Base-by-base conservation (phyloP, 352 stramenopile species). In the Globisporangium mamillatum region DNA sequence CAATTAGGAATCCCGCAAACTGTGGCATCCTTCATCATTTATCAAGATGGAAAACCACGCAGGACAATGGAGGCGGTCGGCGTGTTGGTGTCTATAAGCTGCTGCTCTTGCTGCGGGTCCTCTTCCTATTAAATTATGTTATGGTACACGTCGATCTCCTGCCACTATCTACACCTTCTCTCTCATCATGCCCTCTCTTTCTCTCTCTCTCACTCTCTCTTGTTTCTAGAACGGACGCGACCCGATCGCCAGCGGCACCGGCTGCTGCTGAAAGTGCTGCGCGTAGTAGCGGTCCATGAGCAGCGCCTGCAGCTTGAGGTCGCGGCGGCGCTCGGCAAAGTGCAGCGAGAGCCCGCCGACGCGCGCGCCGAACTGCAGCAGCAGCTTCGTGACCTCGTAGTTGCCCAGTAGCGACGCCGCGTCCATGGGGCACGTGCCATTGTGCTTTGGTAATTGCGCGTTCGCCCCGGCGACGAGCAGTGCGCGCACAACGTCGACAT, bases 381-480 rank as follows among this genome's bases (percentile, higher is more conserved):
- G 74, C 60, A 92, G 70, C 24, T 74, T 73, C 8, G 80, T 79
- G 16, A 90, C 71, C 27, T 88, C 82, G 58, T 79, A 69, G 71
- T 93, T 75, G 29, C 88, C 88, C 8, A 91, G 62, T 48, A 94
- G 70, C 10, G 77, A 77, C 36, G 88, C 88, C 22, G 86, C 82
- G 68, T 95, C 88, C 29, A 92, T 81, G 4, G 88, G 84, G 36
- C 70, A 87, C 14, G 84, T 93, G 25, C 86, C 86, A 54, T 93
- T 94, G 72, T 84, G 61, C 63, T 94, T 95, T 3, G 88, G 46
- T 7, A 90, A 27, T 12, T 81, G 77, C 32, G 75, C 71, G 63
- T 77, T 84, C 1, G 84, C 88, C 8, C 84, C 83, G 12, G 78
- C 75, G 7, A 75, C 56, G 4, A 93, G 79, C 63, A 95, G 75